Base-by-base conservation (phyloP, 331 rosid species). In the Quercus lobata region DNA sequence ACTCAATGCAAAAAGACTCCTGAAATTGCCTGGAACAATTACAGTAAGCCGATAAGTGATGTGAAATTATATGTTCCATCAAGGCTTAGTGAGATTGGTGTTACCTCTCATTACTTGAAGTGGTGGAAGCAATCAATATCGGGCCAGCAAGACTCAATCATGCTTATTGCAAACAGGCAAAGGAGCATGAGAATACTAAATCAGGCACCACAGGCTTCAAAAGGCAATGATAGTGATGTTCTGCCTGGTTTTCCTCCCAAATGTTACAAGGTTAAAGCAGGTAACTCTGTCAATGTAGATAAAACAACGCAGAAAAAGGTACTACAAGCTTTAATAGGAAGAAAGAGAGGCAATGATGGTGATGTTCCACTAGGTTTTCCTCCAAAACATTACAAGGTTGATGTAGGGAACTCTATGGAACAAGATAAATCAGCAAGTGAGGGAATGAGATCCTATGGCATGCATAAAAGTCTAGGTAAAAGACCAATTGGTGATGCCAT, bases 81-180 rank as follows among this genome's bases (percentile, higher is more conserved):
- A 7, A 69, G 77, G 65, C 76, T 72, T 29, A 81, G 71, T 57
- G 60, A 86, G 80, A 79, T 79, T 0, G 87, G 79, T 71, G 85
- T 88, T 72, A 78, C 86, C 55, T 34, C 72, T 4, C 46, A 80
- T 29, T 91, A 89, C 84, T 78, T 63, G 21, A 34, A 37, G 66
- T 88, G 93, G 92, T 85, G 90, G 87, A 74, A 80, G 69, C 29
- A 81, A 54, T 83, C 81, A 1, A 74, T 66, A 19, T 11, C 57
- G 34, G 21, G 7, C 18, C 72, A 49, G 17, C 22, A 25, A 4
- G 79, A 79, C 30, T 55, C 75, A 4, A 30, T 8, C 15, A 66
- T 41, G 49, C 49, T 8, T 41, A 41, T 41, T 41, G 4, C 49
- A 41, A 41, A 9, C 49, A 41, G 14, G 49, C 14, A 41, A 9